Evolutionary conservation across 1,284 basidiomycete genomes (phyloP).

Genomic region (Cutaneotrichosporon cutaneum): DNA sequence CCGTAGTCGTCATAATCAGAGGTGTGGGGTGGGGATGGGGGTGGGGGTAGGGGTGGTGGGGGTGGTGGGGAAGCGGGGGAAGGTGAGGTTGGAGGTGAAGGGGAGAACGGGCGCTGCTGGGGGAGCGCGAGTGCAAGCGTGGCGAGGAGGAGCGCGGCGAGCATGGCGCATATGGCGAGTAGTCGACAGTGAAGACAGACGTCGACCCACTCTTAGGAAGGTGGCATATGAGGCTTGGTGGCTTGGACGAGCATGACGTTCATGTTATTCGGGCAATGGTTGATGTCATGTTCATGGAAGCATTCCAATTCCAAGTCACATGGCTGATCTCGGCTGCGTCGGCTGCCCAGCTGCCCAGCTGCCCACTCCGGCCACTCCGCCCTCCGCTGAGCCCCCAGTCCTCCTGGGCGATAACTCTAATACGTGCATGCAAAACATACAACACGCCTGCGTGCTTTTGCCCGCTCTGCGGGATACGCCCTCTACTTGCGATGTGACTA

Average conservation of each 20-base stretch:
- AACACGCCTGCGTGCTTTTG: conserved; percentile 1
- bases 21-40: too few species aligned
- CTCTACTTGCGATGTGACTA: too few species aligned
- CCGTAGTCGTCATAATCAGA: background rate
- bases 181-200: too few species aligned
- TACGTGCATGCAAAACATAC: conserved; percentile 2
- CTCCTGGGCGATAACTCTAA: background rate
- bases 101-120: background rate
- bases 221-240: too few species aligned
- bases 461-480: background rate
- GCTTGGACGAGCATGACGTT: too few species aligned
- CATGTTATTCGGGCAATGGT: background rate
- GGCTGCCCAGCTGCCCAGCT: background rate
- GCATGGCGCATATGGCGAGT: background rate
- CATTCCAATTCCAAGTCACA: too few species aligned
- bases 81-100: background rate
- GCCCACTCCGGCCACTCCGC: background rate
- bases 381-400: background rate
- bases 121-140: background rate
- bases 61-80: background rate
- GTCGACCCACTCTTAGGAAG: too few species aligned
- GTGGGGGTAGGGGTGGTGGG: background rate
- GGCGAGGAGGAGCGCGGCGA: background rate
- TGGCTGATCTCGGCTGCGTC: background rate
- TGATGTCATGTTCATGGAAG: background rate